These are phyloP conservation scores for Chenopodium berlandieri DNA, from an alignment of 148 eudicot genomes.

Conservation along the genomic window DNA sequence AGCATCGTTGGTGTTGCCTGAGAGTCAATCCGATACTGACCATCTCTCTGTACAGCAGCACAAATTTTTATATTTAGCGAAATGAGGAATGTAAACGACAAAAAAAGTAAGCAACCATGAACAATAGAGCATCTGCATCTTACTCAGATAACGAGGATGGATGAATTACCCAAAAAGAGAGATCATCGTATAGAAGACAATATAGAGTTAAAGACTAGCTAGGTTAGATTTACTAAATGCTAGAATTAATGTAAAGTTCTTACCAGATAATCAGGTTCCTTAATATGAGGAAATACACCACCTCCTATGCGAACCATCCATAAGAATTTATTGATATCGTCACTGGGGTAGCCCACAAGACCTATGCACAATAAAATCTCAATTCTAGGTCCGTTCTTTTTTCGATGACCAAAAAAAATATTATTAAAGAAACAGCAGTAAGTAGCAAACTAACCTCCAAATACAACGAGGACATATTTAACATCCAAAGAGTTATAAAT, in stretches of 20 bases:
- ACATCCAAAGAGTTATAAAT: slow-evolving; percentile 91
- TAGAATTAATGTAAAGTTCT: slow-evolving; percentile 13
- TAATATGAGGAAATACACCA: slow-evolving; percentile 96
- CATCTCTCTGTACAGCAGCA: slow-evolving; percentile 66
- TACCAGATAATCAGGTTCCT: slow-evolving; percentile 98
- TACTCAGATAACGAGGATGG: not conserved
- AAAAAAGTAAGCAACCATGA: not conserved
- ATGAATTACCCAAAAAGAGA: not conserved
- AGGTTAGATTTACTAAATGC: not conserved
- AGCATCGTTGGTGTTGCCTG: slow-evolving; percentile 95
- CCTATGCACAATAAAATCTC: slow-evolving; percentile 41
- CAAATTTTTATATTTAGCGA: slow-evolving; percentile 16
- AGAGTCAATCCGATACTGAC: slow-evolving; percentile 90
- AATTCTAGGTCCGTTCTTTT: slow-evolving; percentile 12
- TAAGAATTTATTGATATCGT: slow-evolving; percentile 89
- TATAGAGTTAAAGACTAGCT: not conserved
- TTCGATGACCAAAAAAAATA: not conserved
- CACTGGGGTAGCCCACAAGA: slow-evolving; percentile 98
- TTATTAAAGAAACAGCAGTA: not conserved
- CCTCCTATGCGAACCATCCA: slow-evolving; percentile 99
- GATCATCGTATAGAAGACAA: not conserved
- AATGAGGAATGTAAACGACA: not conserved
- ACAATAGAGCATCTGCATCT: not conserved
- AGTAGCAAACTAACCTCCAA: slow-evolving; percentile 72
- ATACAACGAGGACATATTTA: slow-evolving; percentile 95